Conservation (phyloP, 2,329 filamentous ascomycete genomes). For the Epichloe festucae region DNA sequence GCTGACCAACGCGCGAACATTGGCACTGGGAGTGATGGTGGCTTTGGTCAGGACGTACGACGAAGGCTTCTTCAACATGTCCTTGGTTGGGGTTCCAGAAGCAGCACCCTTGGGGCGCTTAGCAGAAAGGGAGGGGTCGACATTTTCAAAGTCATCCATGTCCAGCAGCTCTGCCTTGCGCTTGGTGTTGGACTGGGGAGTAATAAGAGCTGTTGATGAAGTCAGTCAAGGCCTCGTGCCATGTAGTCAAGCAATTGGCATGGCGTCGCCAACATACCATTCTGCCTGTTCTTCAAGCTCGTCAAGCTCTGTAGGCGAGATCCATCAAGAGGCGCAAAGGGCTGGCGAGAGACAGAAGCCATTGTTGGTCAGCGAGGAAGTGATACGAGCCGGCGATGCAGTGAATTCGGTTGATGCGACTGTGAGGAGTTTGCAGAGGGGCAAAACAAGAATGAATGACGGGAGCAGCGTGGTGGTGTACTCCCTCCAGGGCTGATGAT, state of each 20-base stretch:
- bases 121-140: constrained; percentile 42
- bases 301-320: constrained; percentile 58
- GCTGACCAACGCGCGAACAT: constrained; percentile 17
- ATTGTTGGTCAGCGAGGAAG: constrained; percentile 23
- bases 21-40: constrained; percentile 23
- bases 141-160: constrained; percentile 44
- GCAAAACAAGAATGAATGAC: no score
- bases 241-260: not conserved
- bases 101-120: constrained; percentile 45
- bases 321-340: constrained; percentile 60
- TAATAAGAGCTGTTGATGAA: constrained; percentile 24
- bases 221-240: not conserved
- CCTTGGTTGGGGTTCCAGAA: constrained; percentile 28
- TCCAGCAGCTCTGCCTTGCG: constrained; percentile 45
- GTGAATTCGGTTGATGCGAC: not conserved
- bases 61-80: constrained; percentile 38
- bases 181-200: constrained; percentile 32
- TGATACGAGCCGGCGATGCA: not conserved
- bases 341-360: constrained; percentile 50
- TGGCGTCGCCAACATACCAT: constrained; percentile 37
- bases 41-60: constrained; percentile 29
- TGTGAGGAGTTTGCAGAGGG: no score
- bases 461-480: no score
- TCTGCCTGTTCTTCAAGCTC: constrained; percentile 67
- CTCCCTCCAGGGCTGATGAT: not conserved